Evolutionary conservation across 495 filamentous ascomycete genomes (phyloP), one percentile per base, ranked within the genome.

Genomic region (Saxophila tyrrhenica): DNA sequence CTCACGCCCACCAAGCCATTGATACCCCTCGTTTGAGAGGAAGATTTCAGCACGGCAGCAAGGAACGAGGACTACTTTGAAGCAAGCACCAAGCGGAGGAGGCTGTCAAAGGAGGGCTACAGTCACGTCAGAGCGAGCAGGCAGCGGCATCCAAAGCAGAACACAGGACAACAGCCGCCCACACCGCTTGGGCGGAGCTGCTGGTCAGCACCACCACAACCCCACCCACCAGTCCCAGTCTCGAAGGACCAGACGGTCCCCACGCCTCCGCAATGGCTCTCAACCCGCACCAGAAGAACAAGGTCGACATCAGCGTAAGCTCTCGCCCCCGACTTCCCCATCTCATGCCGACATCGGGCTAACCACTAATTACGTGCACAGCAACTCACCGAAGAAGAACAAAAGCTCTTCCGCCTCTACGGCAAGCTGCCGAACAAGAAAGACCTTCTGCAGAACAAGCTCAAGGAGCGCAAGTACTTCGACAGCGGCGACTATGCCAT

Each of bases 401-500:
- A 95, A 73, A 87, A 86, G 50, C 82, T 97, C 57, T 87, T 97
- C 74, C 87, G 89, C 50, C 83, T 95, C 29, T 98, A 98, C 69
- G 92, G 92, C 70, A 96, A 96, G 71, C 81, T 95, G 50, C 92
- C 92, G 48, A 94, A 80, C 73, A 92, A 90, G 70, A 91, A 88
- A 64, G 92, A 96, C 70, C 82, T 96, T 52, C 83, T 96, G 56
- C 91, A 94, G 77, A 96, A 96, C 74, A 95, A 97, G 69, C 81
- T 98, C 67, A 86, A 87, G 79, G 90, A 95, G 69, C 90, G 94
- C 71, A 98, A 97, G 75, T 98, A 96, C 74, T 98, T 98, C 70
- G 92, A 98, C 76, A 89, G 84, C 50, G 91, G 91, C 63, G 91
- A 97, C 72, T 97, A 97, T 60, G 94, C 92, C 65, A 85, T 97